Evolutionary conservation across 2,329 filamentous ascomycete genomes (phyloP).

Genomic region (Microdochium bolleyi): DNA sequence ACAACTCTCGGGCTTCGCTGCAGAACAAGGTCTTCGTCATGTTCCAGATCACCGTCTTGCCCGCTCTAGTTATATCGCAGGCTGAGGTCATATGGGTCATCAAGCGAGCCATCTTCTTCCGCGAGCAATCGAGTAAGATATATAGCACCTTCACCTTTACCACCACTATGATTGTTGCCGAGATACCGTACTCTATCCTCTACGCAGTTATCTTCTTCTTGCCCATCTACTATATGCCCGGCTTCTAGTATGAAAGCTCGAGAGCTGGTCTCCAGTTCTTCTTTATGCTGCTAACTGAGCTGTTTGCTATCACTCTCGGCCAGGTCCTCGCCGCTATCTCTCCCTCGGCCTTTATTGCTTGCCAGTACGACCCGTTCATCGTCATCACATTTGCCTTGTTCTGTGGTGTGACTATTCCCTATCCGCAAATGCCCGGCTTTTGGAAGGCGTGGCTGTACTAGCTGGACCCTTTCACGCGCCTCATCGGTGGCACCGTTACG

Average conservation of each 20-base stretch:
- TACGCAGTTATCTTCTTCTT: slow-evolving; percentile 78
- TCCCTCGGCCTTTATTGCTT: slow-evolving; percentile 69
- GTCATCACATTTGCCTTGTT: slow-evolving; percentile 79
- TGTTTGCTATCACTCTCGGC: slow-evolving; percentile 75
- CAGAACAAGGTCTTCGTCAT: slow-evolving; percentile 86
- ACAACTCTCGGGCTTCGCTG: slow-evolving; percentile 66
- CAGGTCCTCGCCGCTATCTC: slow-evolving; percentile 72
- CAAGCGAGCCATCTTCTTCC: slow-evolving; percentile 74
- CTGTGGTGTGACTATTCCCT: slow-evolving; percentile 79
- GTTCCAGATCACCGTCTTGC: slow-evolving; percentile 82
- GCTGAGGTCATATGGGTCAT: slow-evolving; percentile 80
- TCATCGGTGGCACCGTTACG: slow-evolving; percentile 73
- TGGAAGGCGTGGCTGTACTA: slow-evolving; percentile 78
- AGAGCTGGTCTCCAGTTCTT: slow-evolving; percentile 83
- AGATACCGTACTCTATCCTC: slow-evolving; percentile 76
- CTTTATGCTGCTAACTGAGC: slow-evolving; percentile 73
- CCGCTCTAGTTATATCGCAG: slow-evolving; percentile 74
- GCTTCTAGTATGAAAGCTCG: slow-evolving; percentile 52
- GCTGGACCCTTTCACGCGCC: slow-evolving; percentile 74
- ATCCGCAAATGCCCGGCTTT: slow-evolving; percentile 68
- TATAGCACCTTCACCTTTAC: slow-evolving; percentile 77
- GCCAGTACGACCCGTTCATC: slow-evolving; percentile 74
- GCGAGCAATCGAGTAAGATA: slow-evolving; percentile 78
- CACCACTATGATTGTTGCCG: slow-evolving; percentile 68
- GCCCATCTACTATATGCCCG: slow-evolving; percentile 78